phyloP scores from a whole-genome alignment of 805 yeast species.

The Zygoascus tannicola region DNA sequence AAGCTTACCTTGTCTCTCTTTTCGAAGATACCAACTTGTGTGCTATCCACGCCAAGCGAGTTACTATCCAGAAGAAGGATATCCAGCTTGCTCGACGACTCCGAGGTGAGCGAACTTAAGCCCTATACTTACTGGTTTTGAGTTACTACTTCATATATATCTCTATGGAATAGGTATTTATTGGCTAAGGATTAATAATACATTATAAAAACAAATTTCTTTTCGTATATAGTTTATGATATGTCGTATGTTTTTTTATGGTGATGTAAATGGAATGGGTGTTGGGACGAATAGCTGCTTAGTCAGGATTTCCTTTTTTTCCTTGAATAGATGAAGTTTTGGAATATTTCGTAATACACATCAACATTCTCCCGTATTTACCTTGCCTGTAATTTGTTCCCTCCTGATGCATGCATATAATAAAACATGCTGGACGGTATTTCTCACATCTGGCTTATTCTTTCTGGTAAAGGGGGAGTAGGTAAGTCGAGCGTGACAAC shows the following conservation, averaged over 20 bases:
- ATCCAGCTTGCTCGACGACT: slow-evolving; percentile 87
- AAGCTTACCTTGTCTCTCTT: slow-evolving; percentile 91
- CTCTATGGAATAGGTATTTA: slow-evolving; percentile 6
- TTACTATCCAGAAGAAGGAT: slow-evolving; percentile 96
- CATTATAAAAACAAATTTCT: slow-evolving; percentile 2
- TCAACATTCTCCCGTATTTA: no score
- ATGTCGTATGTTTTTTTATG: background rate
- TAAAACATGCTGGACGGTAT: slow-evolving; percentile 40
- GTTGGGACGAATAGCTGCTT: no score
- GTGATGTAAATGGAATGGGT: no score
- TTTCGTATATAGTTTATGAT: background rate
- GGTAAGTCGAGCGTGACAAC: slow-evolving; percentile 96
- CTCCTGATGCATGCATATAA: no score
- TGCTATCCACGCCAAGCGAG: slow-evolving; percentile 98
- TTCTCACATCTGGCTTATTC: slow-evolving; percentile 67
- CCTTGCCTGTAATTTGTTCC: no score
- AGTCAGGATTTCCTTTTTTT: no score
- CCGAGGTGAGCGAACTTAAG: slow-evolving; percentile 71
- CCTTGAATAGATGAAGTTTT: no score
- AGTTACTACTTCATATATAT: slow-evolving; percentile 1
- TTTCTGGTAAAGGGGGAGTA: slow-evolving; percentile 96
- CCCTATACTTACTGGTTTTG: slow-evolving; percentile 6
- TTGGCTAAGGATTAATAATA: slow-evolving; percentile 7
- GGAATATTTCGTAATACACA: no score
- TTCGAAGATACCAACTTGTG: slow-evolving; percentile 98